Evolutionary conservation across 2,329 filamentous ascomycete genomes (phyloP), one percentile per base, ranked within the genome.

Genomic region (Rasamsonia emersonii): DNA sequence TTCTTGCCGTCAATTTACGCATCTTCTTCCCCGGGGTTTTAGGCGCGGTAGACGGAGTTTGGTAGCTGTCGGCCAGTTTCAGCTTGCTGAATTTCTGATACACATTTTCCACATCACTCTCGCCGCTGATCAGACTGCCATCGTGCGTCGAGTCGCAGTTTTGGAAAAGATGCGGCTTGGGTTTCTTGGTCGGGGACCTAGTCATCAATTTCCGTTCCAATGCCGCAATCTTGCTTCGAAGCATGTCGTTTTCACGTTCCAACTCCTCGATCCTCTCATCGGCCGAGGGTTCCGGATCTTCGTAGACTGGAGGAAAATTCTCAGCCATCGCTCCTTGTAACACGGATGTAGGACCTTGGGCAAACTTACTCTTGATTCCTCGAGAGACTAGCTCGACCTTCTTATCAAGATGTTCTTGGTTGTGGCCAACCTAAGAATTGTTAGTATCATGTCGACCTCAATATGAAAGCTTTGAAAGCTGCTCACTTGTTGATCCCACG

Each of bases 341-440:
- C n/a, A n/a, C 9, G 20, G 8, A 11, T 23, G 8, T 9, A 40
- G 33, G 47, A 58, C 9, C 44, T 50, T 49, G 5, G 50, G 29
- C 24, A 43, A 47, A 43, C 51, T 55, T 64, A 56, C 58, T 64
- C 41, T 57, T 59, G 46, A 69, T 63, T 7, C 71, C 70, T 32
- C 73, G 65, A 34, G 76, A 71, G 19, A 83, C 61, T 14, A 86
- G 70, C 37, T 86, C 89, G 5, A 93, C 71, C 62, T 98, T 98
- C 43, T 76, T 76, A 55, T 96, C 88, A 51, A 91, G 73, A 57
- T 93, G 85, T 53, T 84, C 83, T 39, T 94, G 86, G 32, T 78
- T 77, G 26, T 77, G 74, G 46, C 93, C 86, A 34, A 64, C 51
- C 56, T 62, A 26, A 8, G 4, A 15, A 16, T 3, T 2, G n/a